These are phyloP conservation scores for Huntiella moniliformis DNA, from an alignment of 2,329 filamentous ascomycete genomes.

Conservation along the genomic window DNA sequence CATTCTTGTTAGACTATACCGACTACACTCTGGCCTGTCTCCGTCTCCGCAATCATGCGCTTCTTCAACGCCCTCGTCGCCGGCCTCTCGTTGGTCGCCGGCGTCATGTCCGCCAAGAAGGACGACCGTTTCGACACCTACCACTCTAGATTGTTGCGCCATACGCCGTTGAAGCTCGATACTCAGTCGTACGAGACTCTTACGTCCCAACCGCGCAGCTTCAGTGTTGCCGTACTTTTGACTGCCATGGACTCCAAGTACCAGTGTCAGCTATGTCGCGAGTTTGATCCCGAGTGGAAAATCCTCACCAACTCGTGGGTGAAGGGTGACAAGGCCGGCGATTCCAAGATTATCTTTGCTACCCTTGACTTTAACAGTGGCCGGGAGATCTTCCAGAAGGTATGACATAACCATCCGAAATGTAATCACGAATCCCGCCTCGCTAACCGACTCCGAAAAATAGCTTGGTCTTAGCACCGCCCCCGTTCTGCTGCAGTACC, in stretches of 20 bases:
- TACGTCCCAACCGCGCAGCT: conserved; percentile 63
- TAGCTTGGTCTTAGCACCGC: conserved; percentile 89
- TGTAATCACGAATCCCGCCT: neutral
- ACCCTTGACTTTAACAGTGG: conserved; percentile 80
- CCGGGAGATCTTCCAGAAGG: conserved; percentile 68
- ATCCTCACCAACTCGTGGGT: conserved; percentile 71
- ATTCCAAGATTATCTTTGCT: conserved; percentile 57
- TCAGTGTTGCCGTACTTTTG: conserved; percentile 62
- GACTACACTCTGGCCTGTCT: neutral
- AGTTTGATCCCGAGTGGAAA: conserved; percentile 92
- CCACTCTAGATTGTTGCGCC: conserved; percentile 45
- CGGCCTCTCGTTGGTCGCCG: conserved; percentile 40
- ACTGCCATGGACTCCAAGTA: conserved; percentile 73
- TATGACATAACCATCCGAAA: conserved; percentile 23
- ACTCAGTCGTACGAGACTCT: conserved; percentile 59
- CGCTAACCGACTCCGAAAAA: neutral
- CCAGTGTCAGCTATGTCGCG: conserved; percentile 68
- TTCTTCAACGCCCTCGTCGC: conserved; percentile 44
- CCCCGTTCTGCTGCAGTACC: conserved; percentile 74
- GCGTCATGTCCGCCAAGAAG: conserved; percentile 37
- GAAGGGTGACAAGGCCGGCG: conserved; percentile 58
- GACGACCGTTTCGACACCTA: conserved; percentile 52
- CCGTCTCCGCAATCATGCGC: conserved; percentile 38
- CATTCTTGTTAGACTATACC: neutral
- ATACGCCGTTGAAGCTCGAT: conserved; percentile 55